A percentile compares a stretch with the other conserved stretches of the same genome.
phyloP scores from a whole-genome alignment of 805 yeast species.

The Ogataea methanolica region DNA sequence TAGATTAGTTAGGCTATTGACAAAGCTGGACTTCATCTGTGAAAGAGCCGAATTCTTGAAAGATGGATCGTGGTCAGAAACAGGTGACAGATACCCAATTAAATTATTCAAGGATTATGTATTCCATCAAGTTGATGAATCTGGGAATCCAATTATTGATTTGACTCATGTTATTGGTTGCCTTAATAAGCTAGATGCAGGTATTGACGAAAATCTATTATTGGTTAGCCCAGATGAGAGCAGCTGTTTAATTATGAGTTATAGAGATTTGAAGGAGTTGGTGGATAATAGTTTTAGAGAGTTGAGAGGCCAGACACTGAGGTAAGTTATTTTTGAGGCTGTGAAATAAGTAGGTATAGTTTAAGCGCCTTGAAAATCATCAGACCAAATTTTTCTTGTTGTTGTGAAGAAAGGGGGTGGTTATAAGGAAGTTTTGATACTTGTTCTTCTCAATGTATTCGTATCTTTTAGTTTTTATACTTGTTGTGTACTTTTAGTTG shows the following conservation, averaged over 20 bases:
- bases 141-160: slow-evolving; percentile 75
- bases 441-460: too few species aligned
- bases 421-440: too few species aligned
- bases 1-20: slow-evolving; percentile 72
- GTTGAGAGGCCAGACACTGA: slow-evolving; percentile 18
- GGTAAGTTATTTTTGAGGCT: not conserved
- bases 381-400: too few species aligned
- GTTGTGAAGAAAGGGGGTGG: too few species aligned
- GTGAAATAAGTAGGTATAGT: slow-evolving; percentile 2
- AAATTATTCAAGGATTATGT: slow-evolving; percentile 77
- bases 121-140: slow-evolving; percentile 77
- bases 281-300: slow-evolving; percentile 66
- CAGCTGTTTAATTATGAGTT: slow-evolving; percentile 79
- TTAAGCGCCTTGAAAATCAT: too few species aligned
- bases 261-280: slow-evolving; percentile 72
- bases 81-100: slow-evolving; percentile 70
- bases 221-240: slow-evolving; percentile 82
- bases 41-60: slow-evolving; percentile 66
- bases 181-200: slow-evolving; percentile 89
- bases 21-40: slow-evolving; percentile 74
- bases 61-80: slow-evolving; percentile 61
- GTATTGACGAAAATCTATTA: slow-evolving; percentile 76
- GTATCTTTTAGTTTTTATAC: too few species aligned
- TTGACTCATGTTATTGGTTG: slow-evolving; percentile 74
- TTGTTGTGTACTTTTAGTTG: too few species aligned